phyloP scores from a whole-genome alignment of 805 yeast genomes.

The Metschnikowia noctiluminum region DNA sequence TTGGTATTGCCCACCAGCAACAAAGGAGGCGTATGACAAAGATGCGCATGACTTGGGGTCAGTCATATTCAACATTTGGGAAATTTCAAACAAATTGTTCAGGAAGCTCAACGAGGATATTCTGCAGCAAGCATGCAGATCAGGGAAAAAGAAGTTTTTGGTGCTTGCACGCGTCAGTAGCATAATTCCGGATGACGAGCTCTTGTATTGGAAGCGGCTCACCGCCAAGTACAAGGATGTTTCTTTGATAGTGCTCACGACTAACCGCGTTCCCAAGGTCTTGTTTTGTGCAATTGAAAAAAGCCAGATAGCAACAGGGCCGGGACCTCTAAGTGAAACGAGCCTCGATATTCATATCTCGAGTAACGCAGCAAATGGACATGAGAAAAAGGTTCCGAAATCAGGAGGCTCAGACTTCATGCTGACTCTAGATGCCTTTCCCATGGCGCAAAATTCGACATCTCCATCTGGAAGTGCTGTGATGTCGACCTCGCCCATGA shows the following conservation, averaged over 20 bases:
- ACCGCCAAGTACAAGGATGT: conserved; percentile 56
- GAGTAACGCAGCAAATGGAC: conserved; percentile 10
- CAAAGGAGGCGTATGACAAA: conserved; percentile 5
- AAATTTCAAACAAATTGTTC: conserved; percentile 47
- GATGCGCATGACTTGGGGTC: conserved; percentile 34
- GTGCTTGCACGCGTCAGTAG: conserved; percentile 70
- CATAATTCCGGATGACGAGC: conserved; percentile 76
- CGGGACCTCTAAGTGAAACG: not conserved
- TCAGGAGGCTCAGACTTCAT: conserved; percentile 16
- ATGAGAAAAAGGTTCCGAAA: not conserved
- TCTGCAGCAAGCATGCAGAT: conserved; percentile 28
- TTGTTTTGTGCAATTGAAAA: conserved; percentile 20
- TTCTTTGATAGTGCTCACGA: conserved; percentile 67
- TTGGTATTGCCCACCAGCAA: conserved; percentile 47
- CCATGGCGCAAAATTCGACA: conserved; percentile 15
- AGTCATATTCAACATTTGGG: conserved; percentile 67
- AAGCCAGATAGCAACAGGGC: conserved; percentile 19
- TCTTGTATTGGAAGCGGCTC: conserved; percentile 73
- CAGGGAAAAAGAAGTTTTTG: conserved; percentile 56
- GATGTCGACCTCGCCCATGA: conserved; percentile 28
- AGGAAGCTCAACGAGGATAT: conserved; percentile 32
- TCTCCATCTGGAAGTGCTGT: conserved; percentile 16
- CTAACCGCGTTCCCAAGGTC: conserved; percentile 54
- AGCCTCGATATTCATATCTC: not conserved
- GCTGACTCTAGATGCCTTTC: conserved; percentile 14